These are phyloP conservation scores for Dactylellina cionopaga DNA, from an alignment of 2,329 filamentous ascomycete species.

Conservation along the genomic window DNA sequence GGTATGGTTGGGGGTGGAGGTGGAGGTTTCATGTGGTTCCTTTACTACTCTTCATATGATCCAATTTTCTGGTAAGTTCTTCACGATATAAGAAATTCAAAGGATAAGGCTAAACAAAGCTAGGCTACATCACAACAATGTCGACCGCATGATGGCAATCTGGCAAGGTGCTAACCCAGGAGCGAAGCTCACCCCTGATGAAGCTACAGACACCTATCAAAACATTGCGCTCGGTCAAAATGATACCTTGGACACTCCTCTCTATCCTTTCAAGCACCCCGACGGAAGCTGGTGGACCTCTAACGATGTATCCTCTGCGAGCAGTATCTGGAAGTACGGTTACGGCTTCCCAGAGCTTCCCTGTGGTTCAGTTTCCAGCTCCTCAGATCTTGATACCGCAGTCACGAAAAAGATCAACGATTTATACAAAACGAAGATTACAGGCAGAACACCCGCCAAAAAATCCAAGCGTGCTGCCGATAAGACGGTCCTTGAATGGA, in stretches of 20 bases:
- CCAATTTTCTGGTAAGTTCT: conserved; percentile 57
- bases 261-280: conserved; percentile 55
- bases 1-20: conserved; percentile 39
- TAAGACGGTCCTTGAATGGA: conserved; percentile 49
- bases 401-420: conserved; percentile 44
- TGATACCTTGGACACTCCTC: conserved; percentile 49
- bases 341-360: conserved; percentile 56
- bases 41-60: conserved; percentile 56
- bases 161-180: conserved; percentile 56
- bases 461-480: not conserved
- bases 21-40: conserved; percentile 54
- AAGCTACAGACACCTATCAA: conserved; percentile 47
- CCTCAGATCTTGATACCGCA: conserved; percentile 26
- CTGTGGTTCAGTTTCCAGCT: not conserved
- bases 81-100: too few species aligned
- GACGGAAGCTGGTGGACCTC: conserved; percentile 54
- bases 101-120: not conserved
- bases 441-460: not conserved
- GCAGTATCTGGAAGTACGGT: conserved; percentile 53
- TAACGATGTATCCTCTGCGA: conserved; percentile 42
- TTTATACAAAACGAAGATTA: conserved; percentile 33
- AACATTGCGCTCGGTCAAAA: too few species aligned
- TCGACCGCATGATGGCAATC: conserved; percentile 56
- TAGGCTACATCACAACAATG: conserved; percentile 55
- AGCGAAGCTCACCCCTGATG: conserved; percentile 17